A percentile compares a stretch with the other conserved stretches of the same genome.
phyloP scores from a whole-genome alignment of 371 early-diverging fungal genomes.

The Sporodiniella umbellata region DNA sequence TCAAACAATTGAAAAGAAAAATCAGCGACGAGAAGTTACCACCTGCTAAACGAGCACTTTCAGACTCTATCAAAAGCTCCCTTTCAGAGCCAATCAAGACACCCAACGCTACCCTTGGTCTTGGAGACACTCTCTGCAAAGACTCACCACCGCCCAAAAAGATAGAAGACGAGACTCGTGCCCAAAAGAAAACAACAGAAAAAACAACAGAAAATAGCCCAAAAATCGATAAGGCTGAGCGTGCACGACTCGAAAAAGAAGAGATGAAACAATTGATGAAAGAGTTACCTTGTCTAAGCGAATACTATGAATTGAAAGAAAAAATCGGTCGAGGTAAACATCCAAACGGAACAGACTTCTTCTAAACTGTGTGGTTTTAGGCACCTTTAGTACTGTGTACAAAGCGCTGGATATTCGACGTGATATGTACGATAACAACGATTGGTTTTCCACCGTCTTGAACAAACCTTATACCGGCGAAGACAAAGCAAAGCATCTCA shows the following conservation, averaged over 20 bases:
- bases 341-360: neutral
- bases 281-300: neutral
- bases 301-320: neutral
- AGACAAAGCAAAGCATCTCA: slow-evolving; percentile 2
- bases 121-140: neutral
- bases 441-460: slow-evolving; percentile 9
- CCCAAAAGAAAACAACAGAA: too few relatives aligned
- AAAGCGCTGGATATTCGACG: slow-evolving; percentile 83
- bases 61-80: too few relatives aligned
- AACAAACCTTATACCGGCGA: slow-evolving; percentile 5
- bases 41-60: neutral
- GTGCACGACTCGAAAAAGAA: neutral
- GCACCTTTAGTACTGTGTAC: slow-evolving; percentile 90
- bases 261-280: neutral
- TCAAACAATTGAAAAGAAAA: neutral
- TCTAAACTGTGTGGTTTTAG: slow-evolving; percentile 50
- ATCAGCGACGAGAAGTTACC: neutral
- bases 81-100: neutral
- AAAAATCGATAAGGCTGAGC: neutral
- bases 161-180: too few relatives aligned
- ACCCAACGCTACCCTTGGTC: neutral
- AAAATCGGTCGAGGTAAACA: neutral
- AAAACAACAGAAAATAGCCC: neutral
- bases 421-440: slow-evolving; percentile 62
- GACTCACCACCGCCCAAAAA: too few relatives aligned